Evolutionary conservation across 805 yeast genomes (phyloP).

Genomic region (Teunomyces panamensis): DNA sequence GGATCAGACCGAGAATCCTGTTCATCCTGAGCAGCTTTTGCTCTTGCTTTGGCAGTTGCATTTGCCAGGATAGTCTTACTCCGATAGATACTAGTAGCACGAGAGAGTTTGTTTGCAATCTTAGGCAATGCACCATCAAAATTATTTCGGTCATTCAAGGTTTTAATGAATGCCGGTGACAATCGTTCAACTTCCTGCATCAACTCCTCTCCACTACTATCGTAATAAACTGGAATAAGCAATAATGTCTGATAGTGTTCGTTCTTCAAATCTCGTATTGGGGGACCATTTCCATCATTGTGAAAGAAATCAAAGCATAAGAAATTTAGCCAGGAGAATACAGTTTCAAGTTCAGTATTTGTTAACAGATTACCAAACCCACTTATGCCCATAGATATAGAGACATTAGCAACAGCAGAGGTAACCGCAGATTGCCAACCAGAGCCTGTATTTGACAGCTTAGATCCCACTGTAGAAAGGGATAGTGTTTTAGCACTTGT

Average conservation of each 20-base stretch:
- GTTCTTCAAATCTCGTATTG: constrained; percentile 58
- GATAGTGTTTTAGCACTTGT: constrained; percentile 40
- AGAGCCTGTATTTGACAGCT: constrained; percentile 8
- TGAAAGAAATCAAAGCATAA: constrained; percentile 74
- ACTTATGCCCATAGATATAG: constrained; percentile 37
- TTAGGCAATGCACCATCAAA: constrained; percentile 25
- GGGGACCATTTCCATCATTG: constrained; percentile 79
- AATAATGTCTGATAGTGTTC: constrained; percentile 62
- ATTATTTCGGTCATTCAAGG: constrained; percentile 47
- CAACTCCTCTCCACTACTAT: constrained; percentile 45
- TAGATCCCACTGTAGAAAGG: constrained; percentile 18
- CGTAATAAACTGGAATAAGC: constrained; percentile 64
- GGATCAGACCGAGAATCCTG: constrained; percentile 33
- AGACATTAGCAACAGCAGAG: constrained; percentile 50
- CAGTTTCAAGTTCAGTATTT: constrained; percentile 59
- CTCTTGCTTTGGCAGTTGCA: constrained; percentile 58
- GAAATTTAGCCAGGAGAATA: constrained; percentile 66
- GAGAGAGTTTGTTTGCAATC: constrained; percentile 9
- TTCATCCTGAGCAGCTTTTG: constrained; percentile 27
- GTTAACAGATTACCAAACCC: constrained; percentile 58
- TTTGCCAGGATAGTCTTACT: constrained; percentile 69
- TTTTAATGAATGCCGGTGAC: constrained; percentile 51
- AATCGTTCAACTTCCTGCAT: constrained; percentile 58
- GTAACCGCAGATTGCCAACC: constrained; percentile 46
- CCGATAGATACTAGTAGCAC: constrained; percentile 54